A percentile compares a stretch with the other conserved stretches of the same genome.
These are phyloP conservation scores for Cucurbita argyrosperma DNA, from an alignment of 306 rosid genomes.

Conservation along the genomic window DNA sequence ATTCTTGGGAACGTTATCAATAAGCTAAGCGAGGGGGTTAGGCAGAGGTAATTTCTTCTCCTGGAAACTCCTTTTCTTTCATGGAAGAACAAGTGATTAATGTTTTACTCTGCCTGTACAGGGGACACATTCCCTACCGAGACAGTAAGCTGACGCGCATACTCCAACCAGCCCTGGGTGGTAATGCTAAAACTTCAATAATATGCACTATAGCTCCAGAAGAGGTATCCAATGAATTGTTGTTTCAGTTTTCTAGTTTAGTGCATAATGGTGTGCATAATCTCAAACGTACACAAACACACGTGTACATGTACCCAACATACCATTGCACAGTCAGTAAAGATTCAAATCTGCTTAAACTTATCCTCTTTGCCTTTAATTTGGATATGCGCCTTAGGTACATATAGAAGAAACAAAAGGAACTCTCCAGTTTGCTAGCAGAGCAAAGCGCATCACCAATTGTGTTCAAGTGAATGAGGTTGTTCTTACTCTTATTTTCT, in stretches of 20 bases:
- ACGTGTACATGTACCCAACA: background rate
- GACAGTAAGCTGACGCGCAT: constrained; percentile 96
- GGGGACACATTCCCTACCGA: constrained; percentile 92
- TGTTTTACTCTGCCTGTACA: constrained; percentile 10
- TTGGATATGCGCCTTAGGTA: constrained; percentile 22
- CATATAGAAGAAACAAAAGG: constrained; percentile 95
- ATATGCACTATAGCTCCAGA: constrained; percentile 92
- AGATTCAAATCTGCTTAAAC: background rate
- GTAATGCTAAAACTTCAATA: constrained; percentile 94
- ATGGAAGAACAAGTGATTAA: background rate
- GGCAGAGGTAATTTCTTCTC: constrained; percentile 43
- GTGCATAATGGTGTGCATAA: background rate
- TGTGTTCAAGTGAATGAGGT: constrained; percentile 98
- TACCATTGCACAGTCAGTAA: background rate
- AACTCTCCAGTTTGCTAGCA: constrained; percentile 95
- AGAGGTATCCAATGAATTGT: constrained; percentile 39
- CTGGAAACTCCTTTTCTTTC: background rate
- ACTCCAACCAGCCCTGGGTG: constrained; percentile 99
- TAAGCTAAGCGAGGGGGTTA: constrained; percentile 80
- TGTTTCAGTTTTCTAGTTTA: background rate
- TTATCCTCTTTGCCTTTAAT: background rate
- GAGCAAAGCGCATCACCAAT: constrained; percentile 90
- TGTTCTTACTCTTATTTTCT: background rate
- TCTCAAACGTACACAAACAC: background rate
- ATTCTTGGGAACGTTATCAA: constrained; percentile 85